These are phyloP conservation scores for Neurospora sp. DNA, from an alignment of 495 filamentous ascomycete genomes.

Conservation along the genomic window DNA sequence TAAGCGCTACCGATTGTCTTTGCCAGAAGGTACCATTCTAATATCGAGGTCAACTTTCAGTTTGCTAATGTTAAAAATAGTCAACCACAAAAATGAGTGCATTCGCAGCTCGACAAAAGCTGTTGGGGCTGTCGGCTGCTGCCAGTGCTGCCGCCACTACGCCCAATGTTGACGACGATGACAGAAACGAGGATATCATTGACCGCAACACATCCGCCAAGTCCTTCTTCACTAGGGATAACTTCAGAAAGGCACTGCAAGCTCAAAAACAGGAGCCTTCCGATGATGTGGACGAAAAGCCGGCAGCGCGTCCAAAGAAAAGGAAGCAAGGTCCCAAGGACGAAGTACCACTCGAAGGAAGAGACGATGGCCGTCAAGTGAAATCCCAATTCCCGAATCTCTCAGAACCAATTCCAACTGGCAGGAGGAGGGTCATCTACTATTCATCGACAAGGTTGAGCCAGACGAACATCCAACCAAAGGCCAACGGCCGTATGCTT, in stretches of 20 bases:
- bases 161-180: background rate
- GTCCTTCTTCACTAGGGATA: background rate
- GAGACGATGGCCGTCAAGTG: background rate
- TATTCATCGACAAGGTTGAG: background rate
- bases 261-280: background rate
- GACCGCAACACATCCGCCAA: background rate
- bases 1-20: background rate
- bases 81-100: conserved; percentile 34
- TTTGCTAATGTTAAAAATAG: background rate
- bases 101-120: conserved; percentile 38
- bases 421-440: background rate
- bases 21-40: background rate
- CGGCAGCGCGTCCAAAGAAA: background rate
- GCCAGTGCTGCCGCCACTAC: background rate
- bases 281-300: background rate
- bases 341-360: conserved; percentile 25
- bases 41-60: background rate
- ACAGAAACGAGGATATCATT: background rate
- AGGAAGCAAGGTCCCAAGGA: conserved; percentile 8
- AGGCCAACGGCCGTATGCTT: conserved; percentile 22
- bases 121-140: conserved; percentile 13
- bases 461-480: background rate
- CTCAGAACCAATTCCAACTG: background rate
- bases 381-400: background rate
- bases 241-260: background rate